Conservation (phyloP, 164 flowering plant genomes). For the Aristolochia fimbriata region DNA sequence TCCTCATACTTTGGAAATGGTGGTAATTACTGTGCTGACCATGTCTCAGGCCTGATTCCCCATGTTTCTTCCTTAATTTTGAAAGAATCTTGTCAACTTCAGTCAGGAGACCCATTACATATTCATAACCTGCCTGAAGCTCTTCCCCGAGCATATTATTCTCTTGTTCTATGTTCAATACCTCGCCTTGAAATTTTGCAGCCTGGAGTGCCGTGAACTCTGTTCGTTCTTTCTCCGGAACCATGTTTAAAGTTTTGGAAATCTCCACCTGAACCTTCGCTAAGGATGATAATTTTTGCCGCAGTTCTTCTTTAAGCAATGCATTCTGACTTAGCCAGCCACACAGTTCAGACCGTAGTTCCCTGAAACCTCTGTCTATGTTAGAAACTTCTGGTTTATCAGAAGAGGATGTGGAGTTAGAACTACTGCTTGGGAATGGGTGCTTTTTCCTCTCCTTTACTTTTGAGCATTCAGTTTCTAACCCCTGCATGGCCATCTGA, state of each 20-base stretch:
- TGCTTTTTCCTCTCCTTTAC: constrained; percentile 23
- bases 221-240: constrained; percentile 11
- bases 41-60: constrained; percentile 18
- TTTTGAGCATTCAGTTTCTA: constrained; percentile 31
- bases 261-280: constrained; percentile 50
- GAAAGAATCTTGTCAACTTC: constrained; percentile 35
- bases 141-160: constrained; percentile 52
- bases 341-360: constrained; percentile 47
- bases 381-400: constrained; percentile 32
- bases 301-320: constrained; percentile 45
- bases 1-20: constrained; percentile 6
- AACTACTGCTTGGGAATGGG: constrained; percentile 13
- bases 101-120: constrained; percentile 28
- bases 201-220: constrained; percentile 40
- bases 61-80: constrained; percentile 36
- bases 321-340: constrained; percentile 56
- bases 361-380: constrained; percentile 50
- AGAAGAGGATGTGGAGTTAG: constrained; percentile 8
- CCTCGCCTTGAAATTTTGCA: constrained; percentile 69
- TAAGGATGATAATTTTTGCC: constrained; percentile 33
- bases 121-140: constrained; percentile 38
- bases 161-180: constrained; percentile 68
- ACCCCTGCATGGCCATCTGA: constrained; percentile 42
- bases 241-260: constrained; percentile 13
- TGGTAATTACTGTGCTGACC: constrained; percentile 3